These are phyloP conservation scores for Aristolochia californica DNA, from an alignment of 164 flowering plant species.

Conservation along the genomic window DNA sequence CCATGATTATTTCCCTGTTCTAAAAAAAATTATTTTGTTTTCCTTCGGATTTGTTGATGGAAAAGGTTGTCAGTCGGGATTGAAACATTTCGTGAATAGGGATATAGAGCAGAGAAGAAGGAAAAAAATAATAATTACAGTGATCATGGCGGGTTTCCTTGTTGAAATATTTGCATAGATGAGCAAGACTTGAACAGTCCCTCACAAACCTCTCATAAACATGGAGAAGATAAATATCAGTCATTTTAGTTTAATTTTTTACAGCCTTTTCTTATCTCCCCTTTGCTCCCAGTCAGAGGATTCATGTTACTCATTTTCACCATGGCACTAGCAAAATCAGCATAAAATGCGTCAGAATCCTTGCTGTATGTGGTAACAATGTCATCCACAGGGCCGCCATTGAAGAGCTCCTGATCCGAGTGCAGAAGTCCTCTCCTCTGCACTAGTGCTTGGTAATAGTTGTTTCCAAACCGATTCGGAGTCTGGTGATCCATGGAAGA, in stretches of 20 bases:
- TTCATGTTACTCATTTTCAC: conserved; percentile 20
- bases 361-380: conserved; percentile 15
- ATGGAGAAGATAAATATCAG: too few relatives aligned
- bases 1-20: conserved; percentile 18
- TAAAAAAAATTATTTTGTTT: not conserved
- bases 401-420: conserved; percentile 28
- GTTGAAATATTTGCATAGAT: too few relatives aligned
- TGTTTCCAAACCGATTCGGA: conserved; percentile 23
- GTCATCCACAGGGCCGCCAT: conserved; percentile 23
- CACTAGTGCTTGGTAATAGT: conserved; percentile 19
- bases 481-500: conserved; percentile 20
- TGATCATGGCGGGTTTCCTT: too few relatives aligned
- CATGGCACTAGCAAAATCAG: conserved; percentile 26
- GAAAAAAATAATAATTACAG: too few relatives aligned
- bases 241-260: conserved; percentile 12
- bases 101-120: too few relatives aligned
- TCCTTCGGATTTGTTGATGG: not conserved
- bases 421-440: conserved; percentile 24
- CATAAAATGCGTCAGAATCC: conserved; percentile 12
- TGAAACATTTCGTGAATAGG: too few relatives aligned
- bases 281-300: conserved; percentile 14
- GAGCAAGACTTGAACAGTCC: too few relatives aligned
- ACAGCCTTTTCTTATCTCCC: conserved; percentile 23
- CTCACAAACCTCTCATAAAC: too few relatives aligned
- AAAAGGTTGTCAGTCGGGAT: too few relatives aligned